Percentiles rank a stretch among this genome's conserved stretches.
Conservation (phyloP, 306 rosid species). For the Prunus dulcis region DNA sequence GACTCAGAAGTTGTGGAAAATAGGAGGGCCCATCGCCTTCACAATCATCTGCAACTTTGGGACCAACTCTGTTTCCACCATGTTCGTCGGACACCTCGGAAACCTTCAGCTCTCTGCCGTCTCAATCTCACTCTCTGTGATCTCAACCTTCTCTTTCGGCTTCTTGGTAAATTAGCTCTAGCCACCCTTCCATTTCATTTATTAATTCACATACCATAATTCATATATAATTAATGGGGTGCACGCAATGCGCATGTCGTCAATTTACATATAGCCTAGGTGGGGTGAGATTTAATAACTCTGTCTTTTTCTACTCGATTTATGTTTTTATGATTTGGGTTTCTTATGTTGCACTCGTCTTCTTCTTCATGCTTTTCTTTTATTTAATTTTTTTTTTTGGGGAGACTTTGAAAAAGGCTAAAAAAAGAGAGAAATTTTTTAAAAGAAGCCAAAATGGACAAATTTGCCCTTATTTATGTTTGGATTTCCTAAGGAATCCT, state of each 20-base stretch:
- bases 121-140: slow-evolving; percentile 57
- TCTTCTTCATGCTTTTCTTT: neutral
- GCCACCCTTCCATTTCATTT: neutral
- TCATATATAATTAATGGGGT: no score
- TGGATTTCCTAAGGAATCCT: no score
- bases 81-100: slow-evolving; percentile 83
- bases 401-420: no score
- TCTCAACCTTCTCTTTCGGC: slow-evolving; percentile 67
- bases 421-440: no score
- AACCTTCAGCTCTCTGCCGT: slow-evolving; percentile 73
- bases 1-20: slow-evolving; percentile 44
- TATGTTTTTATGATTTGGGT: neutral
- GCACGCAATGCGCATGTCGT: no score
- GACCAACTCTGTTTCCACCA: slow-evolving; percentile 49
- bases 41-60: slow-evolving; percentile 52
- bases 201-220: no score
- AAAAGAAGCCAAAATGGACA: no score
- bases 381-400: no score
- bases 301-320: neutral
- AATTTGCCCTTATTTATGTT: no score
- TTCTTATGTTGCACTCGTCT: neutral
- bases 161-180: slow-evolving; percentile 35
- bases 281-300: neutral
- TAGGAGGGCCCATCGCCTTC: slow-evolving; percentile 52
- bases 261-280: no score